Evolutionary conservation across 2,329 filamentous ascomycete genomes (phyloP), one percentile per base, ranked within the genome.

Genomic region (Hyphodiscus sp.): DNA sequence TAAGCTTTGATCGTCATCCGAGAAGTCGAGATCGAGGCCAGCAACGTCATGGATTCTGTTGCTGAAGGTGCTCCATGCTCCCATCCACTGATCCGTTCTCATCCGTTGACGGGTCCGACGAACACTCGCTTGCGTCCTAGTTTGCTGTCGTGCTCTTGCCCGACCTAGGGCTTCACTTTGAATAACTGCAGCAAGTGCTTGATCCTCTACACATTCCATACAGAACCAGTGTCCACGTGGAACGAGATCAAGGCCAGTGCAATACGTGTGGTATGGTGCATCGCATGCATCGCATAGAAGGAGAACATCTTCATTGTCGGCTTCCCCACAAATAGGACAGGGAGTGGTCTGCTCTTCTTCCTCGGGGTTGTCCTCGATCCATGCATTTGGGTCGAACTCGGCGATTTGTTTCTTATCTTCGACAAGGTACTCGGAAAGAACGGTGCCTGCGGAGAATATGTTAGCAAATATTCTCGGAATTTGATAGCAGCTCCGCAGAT

Each of bases 201-300:
- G 71, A 65, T 68, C 73, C 68, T 65, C 74, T 76, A 70, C 71
- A 70, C 94, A 99, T 63, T 87, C 83, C 70, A 94, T 85, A 74
- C 94, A 99, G 69, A 92, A 96, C 91, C 92, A 99, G 60, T 85
- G 76, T 26, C 87, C 88, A 29, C 78, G 73, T 20, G 91, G 91
- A 52, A 95, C 82, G 50, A 77, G 74, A 56, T 91, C 85, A 48
- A 96, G 79, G 33, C 89, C 91, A 57, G 95, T 82, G 70, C 94
- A 99, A 70, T 95, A 89, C 47, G 91, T 91, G 70, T 99, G 94
- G 65, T 92, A 96, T 44, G 88, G 82, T 33, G 86, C 85, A 74
- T 95, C 87, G 74, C 94, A 99, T 65, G 84, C 86, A 69, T 96
- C 91, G 73, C 94, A 99, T 56, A 95, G 82, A 61, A 97, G 83